These are phyloP conservation scores for Tolypocladium paradoxum DNA, from an alignment of 2,329 filamentous ascomycete species.

Conservation along the genomic window DNA sequence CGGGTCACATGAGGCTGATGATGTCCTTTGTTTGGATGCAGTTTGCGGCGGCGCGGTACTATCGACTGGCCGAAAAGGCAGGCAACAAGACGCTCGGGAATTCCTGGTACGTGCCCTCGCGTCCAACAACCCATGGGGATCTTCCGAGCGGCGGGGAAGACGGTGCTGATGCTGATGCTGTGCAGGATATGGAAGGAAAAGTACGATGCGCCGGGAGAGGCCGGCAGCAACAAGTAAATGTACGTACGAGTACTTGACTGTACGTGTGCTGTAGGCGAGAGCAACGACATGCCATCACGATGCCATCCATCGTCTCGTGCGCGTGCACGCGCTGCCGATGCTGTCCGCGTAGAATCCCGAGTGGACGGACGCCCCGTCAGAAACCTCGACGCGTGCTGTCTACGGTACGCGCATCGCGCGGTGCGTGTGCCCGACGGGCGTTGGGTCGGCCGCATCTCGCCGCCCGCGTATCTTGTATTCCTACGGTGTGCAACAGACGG, in stretches of 20 bases:
- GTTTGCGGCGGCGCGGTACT: constrained; percentile 79
- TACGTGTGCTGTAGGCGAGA: background rate
- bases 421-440: background rate
- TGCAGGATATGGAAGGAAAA: constrained; percentile 97
- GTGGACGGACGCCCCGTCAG: too few relatives aligned
- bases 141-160: background rate
- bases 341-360: background rate
- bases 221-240: constrained; percentile 27
- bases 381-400: too few relatives aligned
- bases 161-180: background rate
- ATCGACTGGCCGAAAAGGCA: constrained; percentile 79
- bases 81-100: constrained; percentile 89
- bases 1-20: constrained; percentile 39
- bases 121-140: constrained; percentile 2
- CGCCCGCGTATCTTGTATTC: background rate
- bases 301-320: background rate
- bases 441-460: background rate
- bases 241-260: background rate
- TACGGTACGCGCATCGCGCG: too few relatives aligned
- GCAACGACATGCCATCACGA: background rate
- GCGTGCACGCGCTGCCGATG: background rate
- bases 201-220: constrained; percentile 48
- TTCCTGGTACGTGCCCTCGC: constrained; percentile 67
- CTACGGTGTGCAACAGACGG: background rate
- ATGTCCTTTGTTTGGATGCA: constrained; percentile 21